Base-by-base conservation (phyloP, 2,329 filamentous ascomycete species). In the Neonectria punicea region DNA sequence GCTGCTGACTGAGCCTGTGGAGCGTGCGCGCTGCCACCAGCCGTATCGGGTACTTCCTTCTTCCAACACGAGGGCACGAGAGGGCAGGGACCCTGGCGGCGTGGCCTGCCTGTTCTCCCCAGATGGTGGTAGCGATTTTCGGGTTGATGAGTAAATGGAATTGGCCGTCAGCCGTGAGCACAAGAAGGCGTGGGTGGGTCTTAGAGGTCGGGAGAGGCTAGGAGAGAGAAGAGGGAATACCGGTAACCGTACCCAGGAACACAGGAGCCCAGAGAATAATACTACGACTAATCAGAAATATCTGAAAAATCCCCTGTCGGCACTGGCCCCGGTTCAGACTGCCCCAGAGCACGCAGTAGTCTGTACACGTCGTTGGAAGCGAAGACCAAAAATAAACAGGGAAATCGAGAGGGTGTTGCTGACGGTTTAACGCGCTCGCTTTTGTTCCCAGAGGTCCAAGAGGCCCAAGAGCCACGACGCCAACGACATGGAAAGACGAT, bases 11-110 rank as follows among this genome's bases (percentile, higher is more conserved):
- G 53, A 57, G 53, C 47, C 53, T 44, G 60, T 62, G 60, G 53
- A 53, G 34, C 39, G 10, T 47, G 44, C 28, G 53, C 47, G 47
- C 62, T 61, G 62, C 58, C 57, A 64, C 61, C 62, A 60, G 58
- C 62, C 57, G 66, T 56, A 67, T 56, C 53, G 41, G 63, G 63
- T 67, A 66, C 58, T 57, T 62, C 46, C 34, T 57, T 51, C 22
- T 28, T 28, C 34, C 41, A 44, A 51, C 44, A 58, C 20, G 41
- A 63, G 34, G 57, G 60, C 53, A 53, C 39, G 47, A 58, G 47
- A 63, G 41, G 13, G 47, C 54, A 63, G 32, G 60, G 54, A 25
- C 55, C 53, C 53, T 57, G 54, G 58, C 22, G 8, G 20, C 43
- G 16, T 53, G 49, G 56, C 36, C 58, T 49, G 41, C 22, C 16